phyloP scores from a whole-genome alignment of 1,139 yeast genomes.

The Magnusiomyces suaveolens region DNA sequence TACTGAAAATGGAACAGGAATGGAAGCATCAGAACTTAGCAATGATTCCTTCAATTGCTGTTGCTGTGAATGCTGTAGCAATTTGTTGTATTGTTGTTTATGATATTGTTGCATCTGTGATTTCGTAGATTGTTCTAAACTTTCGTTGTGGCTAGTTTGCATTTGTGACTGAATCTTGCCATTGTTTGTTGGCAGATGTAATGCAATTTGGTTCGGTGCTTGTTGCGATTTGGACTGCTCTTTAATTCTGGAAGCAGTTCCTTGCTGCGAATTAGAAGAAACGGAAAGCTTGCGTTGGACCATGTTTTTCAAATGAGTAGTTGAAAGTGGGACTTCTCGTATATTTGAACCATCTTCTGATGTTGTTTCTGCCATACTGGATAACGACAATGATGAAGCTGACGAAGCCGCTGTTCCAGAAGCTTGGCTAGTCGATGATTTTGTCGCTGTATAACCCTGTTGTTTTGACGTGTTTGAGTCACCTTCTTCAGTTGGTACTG shows the following conservation, averaged over 20 bases:
- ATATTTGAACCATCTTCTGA: neutral
- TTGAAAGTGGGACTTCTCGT: neutral
- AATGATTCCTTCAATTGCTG: constrained; percentile 4
- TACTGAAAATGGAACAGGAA: neutral
- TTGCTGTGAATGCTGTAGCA: constrained; percentile 11
- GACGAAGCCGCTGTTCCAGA: neutral
- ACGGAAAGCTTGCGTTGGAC: constrained; percentile 2
- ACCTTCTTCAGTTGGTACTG: neutral
- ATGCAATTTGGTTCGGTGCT: neutral
- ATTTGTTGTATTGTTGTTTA: constrained; percentile 12
- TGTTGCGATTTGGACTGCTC: neutral
- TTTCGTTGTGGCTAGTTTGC: neutral
- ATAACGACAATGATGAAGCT: constrained; percentile 6
- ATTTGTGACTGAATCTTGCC: neutral
- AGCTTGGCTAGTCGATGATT: neutral
- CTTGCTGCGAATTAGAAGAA: neutral
- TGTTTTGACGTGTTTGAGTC: neutral
- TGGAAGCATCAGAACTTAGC: neutral
- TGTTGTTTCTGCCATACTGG: constrained; percentile 4
- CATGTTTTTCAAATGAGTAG: constrained; percentile 1
- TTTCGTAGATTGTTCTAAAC: neutral
- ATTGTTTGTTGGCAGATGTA: neutral
- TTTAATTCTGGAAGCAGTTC: neutral
- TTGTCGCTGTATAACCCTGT: neutral
- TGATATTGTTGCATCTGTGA: constrained; percentile 4